Base-by-base conservation (phyloP, 495 filamentous ascomycete genomes). In the Copromyces sp. region DNA sequence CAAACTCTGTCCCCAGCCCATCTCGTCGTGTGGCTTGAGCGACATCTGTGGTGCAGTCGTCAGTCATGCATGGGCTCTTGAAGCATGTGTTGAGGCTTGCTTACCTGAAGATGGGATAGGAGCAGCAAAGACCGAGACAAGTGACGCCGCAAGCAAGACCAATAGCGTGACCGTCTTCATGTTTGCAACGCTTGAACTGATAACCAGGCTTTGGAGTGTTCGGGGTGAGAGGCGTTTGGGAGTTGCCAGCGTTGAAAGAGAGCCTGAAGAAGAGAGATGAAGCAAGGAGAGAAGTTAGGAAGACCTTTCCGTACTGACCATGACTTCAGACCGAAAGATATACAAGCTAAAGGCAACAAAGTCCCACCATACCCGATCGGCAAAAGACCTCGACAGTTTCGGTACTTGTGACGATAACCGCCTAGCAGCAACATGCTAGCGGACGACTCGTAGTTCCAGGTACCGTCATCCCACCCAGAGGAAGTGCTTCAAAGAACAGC, bases 1-100 rank as follows among this genome's bases (percentile, higher is more conserved):
- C 69, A 70, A 70, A 70, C 69, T 70, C 69, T 45, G 39, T 70
- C 39, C 69, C 53, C 6, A 3, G 53, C 14, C 53, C 53, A 35
- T 65, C 53, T 65, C 53, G 53, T 9, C 53, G 53, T 17, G 29
- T 65, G 5, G 14, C 7, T 37, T 65, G 53, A 65, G 53, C 1
- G 4, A 65, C 12, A 3, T 35, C 53, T 65, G 29, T 16, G 11
- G 9, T 53, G 6, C 12, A 35, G 3, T 65, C 29, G 29, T 65
- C 53, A 65, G 53, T 65, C 14, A 35, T 8, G 7, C 14, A 35
- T 8, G 7, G 7, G 53, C 29, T 32, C 53, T 2, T 65, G 6
- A 65, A 2, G 9, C 1, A 14, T 24, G 24, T 24, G 24, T 35
- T 17, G 53, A 3, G 14, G 53, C 7, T 65, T 65, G 2, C 53